Evolutionary conservation across 139 green algal species (phyloP).

Genomic region (Raphidocelis subcapitata): DNA sequence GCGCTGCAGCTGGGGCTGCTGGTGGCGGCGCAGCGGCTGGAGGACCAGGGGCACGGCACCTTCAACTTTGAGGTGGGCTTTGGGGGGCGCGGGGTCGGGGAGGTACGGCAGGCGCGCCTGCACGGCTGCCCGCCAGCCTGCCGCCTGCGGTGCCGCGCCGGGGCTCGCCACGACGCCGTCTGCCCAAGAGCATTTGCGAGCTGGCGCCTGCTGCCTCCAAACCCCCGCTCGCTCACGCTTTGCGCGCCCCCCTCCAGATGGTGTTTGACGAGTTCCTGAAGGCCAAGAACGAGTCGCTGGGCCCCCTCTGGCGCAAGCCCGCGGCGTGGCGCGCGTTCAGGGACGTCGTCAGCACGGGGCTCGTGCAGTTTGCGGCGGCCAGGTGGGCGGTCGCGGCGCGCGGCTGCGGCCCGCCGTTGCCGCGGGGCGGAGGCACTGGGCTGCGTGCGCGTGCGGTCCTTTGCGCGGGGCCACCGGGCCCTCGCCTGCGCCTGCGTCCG

Average conservation of each 20-base stretch:
- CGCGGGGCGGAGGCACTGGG: not conserved
- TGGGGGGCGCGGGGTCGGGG: too few species aligned
- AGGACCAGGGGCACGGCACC: slow-evolving; percentile 13
- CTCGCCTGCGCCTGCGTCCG: too few species aligned
- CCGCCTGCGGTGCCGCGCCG: too few species aligned
- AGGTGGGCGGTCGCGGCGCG: slow-evolving; percentile 14
- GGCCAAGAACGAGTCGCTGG: slow-evolving; percentile 8
- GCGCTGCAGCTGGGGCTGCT: slow-evolving; percentile 68
- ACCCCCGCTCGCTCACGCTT: too few species aligned
- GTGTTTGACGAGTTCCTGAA: slow-evolving; percentile 30
- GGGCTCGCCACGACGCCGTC: too few species aligned
- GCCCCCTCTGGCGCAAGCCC: slow-evolving; percentile 16
- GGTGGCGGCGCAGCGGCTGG: slow-evolving; percentile 51
- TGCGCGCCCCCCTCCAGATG: slow-evolving; percentile 30
- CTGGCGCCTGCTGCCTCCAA: too few species aligned
- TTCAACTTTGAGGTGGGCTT: slow-evolving; percentile 64
- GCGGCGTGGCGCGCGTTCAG: slow-evolving; percentile 54
- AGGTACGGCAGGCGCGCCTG: too few species aligned
- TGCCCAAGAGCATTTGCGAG: too few species aligned
- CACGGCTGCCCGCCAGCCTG: too few species aligned
- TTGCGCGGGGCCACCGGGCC: too few species aligned
- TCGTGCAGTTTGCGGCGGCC: slow-evolving; percentile 37
- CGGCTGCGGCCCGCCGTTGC: too few species aligned
- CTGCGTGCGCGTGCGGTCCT: not conserved
- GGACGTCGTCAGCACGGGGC: slow-evolving; percentile 34